Evolutionary conservation across 805 yeast genomes (phyloP), one percentile per base, ranked within the genome.

Genomic region (Spathaspora arborariae): DNA sequence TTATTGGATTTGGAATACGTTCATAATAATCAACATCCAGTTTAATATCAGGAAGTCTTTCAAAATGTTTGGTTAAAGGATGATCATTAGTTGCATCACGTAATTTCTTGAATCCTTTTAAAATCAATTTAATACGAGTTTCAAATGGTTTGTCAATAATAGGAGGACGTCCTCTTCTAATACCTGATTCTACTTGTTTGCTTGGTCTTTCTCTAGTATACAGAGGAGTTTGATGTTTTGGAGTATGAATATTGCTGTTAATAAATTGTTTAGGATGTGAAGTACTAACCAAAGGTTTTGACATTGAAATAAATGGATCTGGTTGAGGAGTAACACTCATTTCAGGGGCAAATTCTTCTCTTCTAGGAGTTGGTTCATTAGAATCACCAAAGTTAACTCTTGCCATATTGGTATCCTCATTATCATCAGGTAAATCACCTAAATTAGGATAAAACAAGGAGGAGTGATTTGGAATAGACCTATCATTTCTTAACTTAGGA

Each of bases 111-210:
- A 94, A 72, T 42, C 80, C 82, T 62, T 95, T 81, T 73, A 94
- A 68, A 34, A 94, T 83, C 54, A 88, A 82, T 64, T 92, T 91
- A 65, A 92, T 90, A 52, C 97, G 76, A 59, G 89, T 89, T 65
- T 94, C 97, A 64, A 85, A 91, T 5, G 96, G 96, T 60, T 82
- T 85, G 63, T 88, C 96, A 42, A 89, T 88, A 47, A 88, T 85
- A 2, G 96, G 96, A 4, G 97, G 96, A 56, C 96, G 77, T 16
- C 96, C 96, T 58, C 96, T 77, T 63, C 88, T 84, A 26, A 80
- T 78, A 55, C 88, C 84, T 20, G 66, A 60, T 40, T 65, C 71
- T 20, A 55, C 39, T 22, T 44, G 45, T 30, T 48, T 49, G 16
- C 46, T 15, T 6, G 33, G 40, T 26, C 38, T 47, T 39, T 41